Evolutionary conservation across 2,329 filamentous ascomycete species (phyloP).

Genomic region (Aspergillus tanneri): DNA sequence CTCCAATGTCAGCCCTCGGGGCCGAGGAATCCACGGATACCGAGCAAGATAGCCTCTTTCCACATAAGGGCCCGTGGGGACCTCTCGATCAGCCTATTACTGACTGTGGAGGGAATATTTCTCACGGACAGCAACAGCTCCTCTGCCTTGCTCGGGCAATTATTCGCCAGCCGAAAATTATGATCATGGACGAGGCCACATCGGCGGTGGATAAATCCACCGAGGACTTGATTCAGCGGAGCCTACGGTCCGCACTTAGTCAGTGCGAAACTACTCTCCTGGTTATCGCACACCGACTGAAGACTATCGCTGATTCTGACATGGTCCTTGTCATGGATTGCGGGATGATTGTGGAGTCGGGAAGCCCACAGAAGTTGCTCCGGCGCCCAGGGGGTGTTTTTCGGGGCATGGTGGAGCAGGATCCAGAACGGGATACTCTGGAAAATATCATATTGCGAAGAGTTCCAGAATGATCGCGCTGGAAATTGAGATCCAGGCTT

Average conservation of each 20-base stretch:
- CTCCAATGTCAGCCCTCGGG: background rate
- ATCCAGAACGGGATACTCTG: background rate
- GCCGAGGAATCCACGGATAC: no score
- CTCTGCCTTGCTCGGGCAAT: conserved; percentile 5
- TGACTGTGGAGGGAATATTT: conserved; percentile 3
- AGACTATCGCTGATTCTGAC: conserved; percentile 4
- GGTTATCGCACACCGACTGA: conserved; percentile 7
- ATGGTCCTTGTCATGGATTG: conserved; percentile 1
- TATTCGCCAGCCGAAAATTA: background rate
- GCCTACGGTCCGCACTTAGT: background rate
- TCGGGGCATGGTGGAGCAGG: conserved; percentile 1
- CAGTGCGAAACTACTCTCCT: background rate
- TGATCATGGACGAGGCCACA: conserved; percentile 5
- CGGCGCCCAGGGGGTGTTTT: background rate
- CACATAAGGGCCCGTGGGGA: background rate
- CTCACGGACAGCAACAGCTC: conserved; percentile 5
- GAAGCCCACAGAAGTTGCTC: conserved; percentile 1
- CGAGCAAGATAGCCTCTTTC: no score
- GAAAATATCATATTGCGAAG: background rate
- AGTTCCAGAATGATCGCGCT: no score
- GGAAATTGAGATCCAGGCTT: no score
- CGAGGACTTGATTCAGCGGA: conserved; percentile 5
- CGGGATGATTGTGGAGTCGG: conserved; percentile 4
- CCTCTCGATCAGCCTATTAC: background rate
- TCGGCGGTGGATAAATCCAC: conserved; percentile 5